These are phyloP conservation scores for Daldinia decipiens DNA, from an alignment of 495 filamentous ascomycete species.

Conservation along the genomic window DNA sequence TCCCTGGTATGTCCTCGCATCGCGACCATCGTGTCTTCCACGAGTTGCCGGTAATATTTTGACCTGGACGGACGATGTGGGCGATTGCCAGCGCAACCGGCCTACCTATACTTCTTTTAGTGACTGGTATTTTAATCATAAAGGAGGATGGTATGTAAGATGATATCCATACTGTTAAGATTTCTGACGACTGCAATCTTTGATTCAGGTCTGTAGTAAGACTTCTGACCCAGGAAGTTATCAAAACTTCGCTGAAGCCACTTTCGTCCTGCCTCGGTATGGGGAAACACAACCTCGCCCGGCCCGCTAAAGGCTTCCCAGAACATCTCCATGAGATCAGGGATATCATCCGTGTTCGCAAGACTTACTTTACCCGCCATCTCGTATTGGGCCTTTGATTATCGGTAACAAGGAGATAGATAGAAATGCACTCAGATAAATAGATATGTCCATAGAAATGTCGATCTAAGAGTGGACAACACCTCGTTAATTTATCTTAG, in stretches of 20 bases:
- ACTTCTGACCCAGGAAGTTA: slow-evolving; percentile 46
- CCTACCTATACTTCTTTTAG: slow-evolving; percentile 25
- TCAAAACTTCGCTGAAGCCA: slow-evolving; percentile 47
- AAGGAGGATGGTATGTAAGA: neutral
- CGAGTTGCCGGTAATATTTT: slow-evolving; percentile 37
- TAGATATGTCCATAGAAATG: neutral
- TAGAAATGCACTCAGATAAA: neutral
- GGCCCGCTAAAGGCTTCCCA: slow-evolving; percentile 47
- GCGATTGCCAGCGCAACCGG: slow-evolving; percentile 39
- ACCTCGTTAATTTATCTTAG: slow-evolving; percentile 13
- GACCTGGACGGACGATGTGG: slow-evolving; percentile 42
- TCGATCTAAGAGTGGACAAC: neutral
- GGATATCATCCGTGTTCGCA: slow-evolving; percentile 43
- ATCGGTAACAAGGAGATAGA: neutral
- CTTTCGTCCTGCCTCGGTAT: slow-evolving; percentile 42
- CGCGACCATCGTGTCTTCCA: slow-evolving; percentile 45
- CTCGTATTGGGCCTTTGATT: neutral
- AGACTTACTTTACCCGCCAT: slow-evolving; percentile 54
- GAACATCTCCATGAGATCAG: slow-evolving; percentile 45
- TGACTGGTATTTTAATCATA: neutral
- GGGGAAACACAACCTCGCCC: slow-evolving; percentile 42
- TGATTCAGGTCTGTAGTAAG: slow-evolving; percentile 40
- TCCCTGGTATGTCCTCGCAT: slow-evolving; percentile 41
- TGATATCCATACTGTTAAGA: slow-evolving; percentile 33
- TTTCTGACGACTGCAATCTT: slow-evolving; percentile 45